Conservation (phyloP, 495 filamentous ascomycete genomes). For the Lasiosphaeria ovina region DNA sequence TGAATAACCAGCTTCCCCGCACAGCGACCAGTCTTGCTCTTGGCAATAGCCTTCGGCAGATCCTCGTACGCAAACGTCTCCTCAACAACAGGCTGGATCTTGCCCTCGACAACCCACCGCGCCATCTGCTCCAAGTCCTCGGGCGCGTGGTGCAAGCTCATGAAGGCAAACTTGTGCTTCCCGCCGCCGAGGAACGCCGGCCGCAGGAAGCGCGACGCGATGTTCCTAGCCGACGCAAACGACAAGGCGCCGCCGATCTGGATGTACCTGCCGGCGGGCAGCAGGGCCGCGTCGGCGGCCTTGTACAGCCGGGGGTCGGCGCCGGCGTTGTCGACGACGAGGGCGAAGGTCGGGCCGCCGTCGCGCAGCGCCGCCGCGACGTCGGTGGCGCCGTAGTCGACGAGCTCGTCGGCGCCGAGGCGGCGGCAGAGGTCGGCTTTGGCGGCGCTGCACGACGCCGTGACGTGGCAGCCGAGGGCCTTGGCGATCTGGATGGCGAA, state of each 20-base stretch:
- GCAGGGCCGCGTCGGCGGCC: slow-evolving; percentile 54
- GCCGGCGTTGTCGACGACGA: slow-evolving; percentile 63
- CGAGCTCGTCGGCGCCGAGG: slow-evolving; percentile 65
- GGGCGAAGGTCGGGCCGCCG: slow-evolving; percentile 52
- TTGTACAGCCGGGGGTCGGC: slow-evolving; percentile 51
- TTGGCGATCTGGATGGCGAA: slow-evolving; percentile 69
- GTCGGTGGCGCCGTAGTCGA: slow-evolving; percentile 63
- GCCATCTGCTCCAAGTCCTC: slow-evolving; percentile 39
- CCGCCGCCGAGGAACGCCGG: slow-evolving; percentile 66
- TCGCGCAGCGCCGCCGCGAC: slow-evolving; percentile 48
- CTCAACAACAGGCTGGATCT: slow-evolving; percentile 58
- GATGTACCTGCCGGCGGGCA: slow-evolving; percentile 53
- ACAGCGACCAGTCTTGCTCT: slow-evolving; percentile 53
- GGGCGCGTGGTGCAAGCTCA: slow-evolving; percentile 32
- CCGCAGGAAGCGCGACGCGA: slow-evolving; percentile 32
- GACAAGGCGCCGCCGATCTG: slow-evolving; percentile 50
- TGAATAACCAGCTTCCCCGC: slow-evolving; percentile 64
- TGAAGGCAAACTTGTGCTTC: slow-evolving; percentile 51
- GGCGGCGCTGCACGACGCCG: slow-evolving; percentile 54
- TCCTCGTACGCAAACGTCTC: slow-evolving; percentile 55
- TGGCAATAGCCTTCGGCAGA: slow-evolving; percentile 54
- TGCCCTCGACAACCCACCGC: slow-evolving; percentile 52
- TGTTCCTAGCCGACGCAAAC: slow-evolving; percentile 20
- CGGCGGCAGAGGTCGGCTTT: slow-evolving; percentile 57
- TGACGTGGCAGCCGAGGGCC: slow-evolving; percentile 60